Conservation (phyloP, 257 asterid genomes). For the Nicotiana paniculata region DNA sequence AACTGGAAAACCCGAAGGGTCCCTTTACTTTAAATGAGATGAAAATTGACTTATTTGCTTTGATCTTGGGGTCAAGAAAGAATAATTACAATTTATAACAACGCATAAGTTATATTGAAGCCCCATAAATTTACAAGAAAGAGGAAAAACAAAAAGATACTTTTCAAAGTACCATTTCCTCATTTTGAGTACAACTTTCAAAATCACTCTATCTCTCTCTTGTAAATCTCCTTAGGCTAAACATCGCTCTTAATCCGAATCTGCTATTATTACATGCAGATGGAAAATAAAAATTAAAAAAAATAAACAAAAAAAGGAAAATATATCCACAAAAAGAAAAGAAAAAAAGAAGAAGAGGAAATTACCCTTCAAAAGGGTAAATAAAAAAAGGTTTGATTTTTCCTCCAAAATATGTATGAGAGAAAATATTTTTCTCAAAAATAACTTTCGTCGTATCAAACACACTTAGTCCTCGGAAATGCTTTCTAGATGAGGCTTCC, state of each 20-base stretch:
- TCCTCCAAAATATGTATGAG: neutral
- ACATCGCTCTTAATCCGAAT: constrained; percentile 13
- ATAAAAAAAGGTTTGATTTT: neutral
- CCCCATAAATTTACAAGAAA: constrained; percentile 19
- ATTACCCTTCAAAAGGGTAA: constrained; percentile 10
- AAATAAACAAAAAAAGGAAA: neutral
- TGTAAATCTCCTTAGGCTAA: constrained; percentile 10
- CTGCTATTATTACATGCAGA: constrained; percentile 46
- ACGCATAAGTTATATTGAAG: neutral
- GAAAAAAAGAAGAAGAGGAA: constrained; percentile 32
- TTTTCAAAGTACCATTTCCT: neutral
- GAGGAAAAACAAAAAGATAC: constrained; percentile 1
- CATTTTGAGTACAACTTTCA: neutral
- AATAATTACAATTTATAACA: neutral
- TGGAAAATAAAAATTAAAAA: neutral
- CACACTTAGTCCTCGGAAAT: constrained; percentile 39
- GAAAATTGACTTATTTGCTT: neutral
- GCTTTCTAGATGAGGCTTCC: constrained; percentile 67
- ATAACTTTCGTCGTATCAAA: neutral
- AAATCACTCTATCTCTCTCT: neutral
- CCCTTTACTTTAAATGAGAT: neutral
- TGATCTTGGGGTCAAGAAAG: neutral
- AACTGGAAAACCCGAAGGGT: too few species aligned
- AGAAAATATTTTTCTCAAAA: neutral
- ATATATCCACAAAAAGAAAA: neutral